Conservation (phyloP, 1,139 yeast genomes). For the Scheffersomyces stambukii region DNA sequence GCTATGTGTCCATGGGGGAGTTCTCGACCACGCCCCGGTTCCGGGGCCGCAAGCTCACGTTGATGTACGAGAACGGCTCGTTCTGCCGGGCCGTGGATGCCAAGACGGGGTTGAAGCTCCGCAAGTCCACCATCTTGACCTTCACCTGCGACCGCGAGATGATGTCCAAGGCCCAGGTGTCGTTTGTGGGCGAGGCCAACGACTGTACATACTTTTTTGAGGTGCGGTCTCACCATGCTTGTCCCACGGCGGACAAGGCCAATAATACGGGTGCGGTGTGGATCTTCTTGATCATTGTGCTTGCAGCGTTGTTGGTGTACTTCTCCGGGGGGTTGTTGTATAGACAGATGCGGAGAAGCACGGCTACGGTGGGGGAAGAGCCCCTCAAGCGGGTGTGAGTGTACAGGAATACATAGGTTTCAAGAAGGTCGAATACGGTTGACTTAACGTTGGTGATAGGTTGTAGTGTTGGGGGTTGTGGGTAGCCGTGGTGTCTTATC, state of each 20-base stretch:
- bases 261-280: constrained; percentile 56
- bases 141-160: constrained; percentile 81
- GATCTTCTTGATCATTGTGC: constrained; percentile 52
- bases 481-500: no score
- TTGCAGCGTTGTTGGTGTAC: constrained; percentile 52
- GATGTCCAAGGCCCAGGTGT: constrained; percentile 58
- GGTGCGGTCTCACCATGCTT: constrained; percentile 81
- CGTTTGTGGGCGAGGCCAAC: constrained; percentile 67
- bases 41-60: constrained; percentile 65
- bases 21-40: constrained; percentile 56
- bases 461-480: no score
- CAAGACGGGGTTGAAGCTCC: constrained; percentile 37
- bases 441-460: no score
- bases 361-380: neutral
- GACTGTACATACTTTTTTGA: constrained; percentile 85
- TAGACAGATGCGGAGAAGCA: constrained; percentile 17
- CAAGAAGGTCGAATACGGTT: no score
- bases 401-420: no score
- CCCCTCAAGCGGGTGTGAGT: neutral
- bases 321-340: constrained; percentile 54
- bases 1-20: constrained; percentile 64
- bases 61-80: constrained; percentile 72
- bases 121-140: constrained; percentile 64
- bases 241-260: constrained; percentile 69
- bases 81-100: constrained; percentile 45